These are phyloP conservation scores for Mangifera indica DNA, from an alignment of 345 rosid species.

Conservation along the genomic window DNA sequence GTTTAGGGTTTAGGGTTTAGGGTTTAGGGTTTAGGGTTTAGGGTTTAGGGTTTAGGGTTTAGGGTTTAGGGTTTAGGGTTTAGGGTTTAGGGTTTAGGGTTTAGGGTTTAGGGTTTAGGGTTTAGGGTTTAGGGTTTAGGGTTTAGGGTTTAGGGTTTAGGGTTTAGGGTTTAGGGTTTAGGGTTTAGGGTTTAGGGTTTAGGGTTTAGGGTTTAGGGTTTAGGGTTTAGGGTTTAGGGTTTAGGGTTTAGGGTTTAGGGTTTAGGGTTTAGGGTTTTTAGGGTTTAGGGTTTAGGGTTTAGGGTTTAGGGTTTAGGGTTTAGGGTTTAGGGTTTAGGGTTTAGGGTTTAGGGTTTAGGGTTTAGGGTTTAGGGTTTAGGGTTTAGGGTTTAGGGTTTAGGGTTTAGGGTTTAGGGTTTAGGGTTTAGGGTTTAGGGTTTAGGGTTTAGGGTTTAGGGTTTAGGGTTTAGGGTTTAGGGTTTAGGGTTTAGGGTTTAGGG, in stretches of 20 bases:
- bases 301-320: constrained; percentile 18
- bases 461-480: too few relatives aligned
- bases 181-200: constrained; percentile 22
- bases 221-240: constrained; percentile 20
- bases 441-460: too few relatives aligned
- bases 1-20: too few relatives aligned
- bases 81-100: too few relatives aligned
- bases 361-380: constrained; percentile 23
- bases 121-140: too few relatives aligned
- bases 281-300: constrained; percentile 18
- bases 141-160: too few relatives aligned
- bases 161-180: constrained; percentile 22
- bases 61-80: too few relatives aligned
- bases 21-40: too few relatives aligned
- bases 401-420: constrained; percentile 19
- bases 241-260: constrained; percentile 21
- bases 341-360: constrained; percentile 19
- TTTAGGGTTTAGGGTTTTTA: constrained; percentile 17
- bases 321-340: constrained; percentile 13
- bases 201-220: constrained; percentile 21
- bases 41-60: too few relatives aligned
- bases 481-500: too few relatives aligned
- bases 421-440: too few relatives aligned
- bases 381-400: constrained; percentile 20
- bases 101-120: too few relatives aligned